These are phyloP conservation scores for Echria macrotheca DNA, from an alignment of 495 filamentous ascomycete genomes.

Conservation along the genomic window DNA sequence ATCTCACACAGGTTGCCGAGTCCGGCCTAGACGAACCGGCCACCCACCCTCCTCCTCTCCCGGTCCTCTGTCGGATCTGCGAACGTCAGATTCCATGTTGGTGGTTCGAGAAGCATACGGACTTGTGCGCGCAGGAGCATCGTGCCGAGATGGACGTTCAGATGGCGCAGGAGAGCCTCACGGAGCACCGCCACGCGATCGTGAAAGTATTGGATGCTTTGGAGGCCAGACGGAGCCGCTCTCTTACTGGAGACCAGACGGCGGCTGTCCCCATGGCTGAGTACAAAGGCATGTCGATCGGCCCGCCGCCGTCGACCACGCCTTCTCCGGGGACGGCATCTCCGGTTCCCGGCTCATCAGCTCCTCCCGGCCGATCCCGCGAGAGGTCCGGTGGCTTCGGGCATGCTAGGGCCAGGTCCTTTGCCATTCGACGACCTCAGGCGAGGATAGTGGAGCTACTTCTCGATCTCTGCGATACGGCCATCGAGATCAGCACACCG, in stretches of 20 bases:
- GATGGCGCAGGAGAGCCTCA: conserved; percentile 83
- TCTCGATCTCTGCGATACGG: conserved; percentile 91
- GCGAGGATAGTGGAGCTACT: conserved; percentile 90
- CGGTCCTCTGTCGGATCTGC: conserved; percentile 92
- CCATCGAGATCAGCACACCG: conserved; percentile 89
- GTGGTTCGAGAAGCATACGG: conserved; percentile 99
- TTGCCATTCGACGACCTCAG: conserved; percentile 82
- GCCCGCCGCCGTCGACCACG: conserved; percentile 60
- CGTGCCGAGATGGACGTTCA: conserved; percentile 96
- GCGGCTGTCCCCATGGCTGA: conserved; percentile 62
- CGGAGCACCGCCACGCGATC: conserved; percentile 92
- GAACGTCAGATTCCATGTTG: conserved; percentile 97
- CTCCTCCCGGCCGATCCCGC: conserved; percentile 65
- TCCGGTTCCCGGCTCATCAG: conserved; percentile 54
- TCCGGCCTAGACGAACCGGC: conserved; percentile 74
- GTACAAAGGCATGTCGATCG: conserved; percentile 87
- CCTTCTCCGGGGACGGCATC: conserved; percentile 55
- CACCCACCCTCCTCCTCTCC: conserved; percentile 77
- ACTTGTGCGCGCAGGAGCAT: conserved; percentile 92
- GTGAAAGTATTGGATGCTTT: conserved; percentile 91
- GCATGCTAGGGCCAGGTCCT: conserved; percentile 68
- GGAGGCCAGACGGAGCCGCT: conserved; percentile 70
- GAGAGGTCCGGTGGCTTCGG: conserved; percentile 71
- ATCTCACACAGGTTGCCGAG: conserved; percentile 85
- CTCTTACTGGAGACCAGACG: conserved; percentile 54